phyloP scores from a whole-genome alignment of 2,329 filamentous ascomycete genomes.

The Claviceps sp. region DNA sequence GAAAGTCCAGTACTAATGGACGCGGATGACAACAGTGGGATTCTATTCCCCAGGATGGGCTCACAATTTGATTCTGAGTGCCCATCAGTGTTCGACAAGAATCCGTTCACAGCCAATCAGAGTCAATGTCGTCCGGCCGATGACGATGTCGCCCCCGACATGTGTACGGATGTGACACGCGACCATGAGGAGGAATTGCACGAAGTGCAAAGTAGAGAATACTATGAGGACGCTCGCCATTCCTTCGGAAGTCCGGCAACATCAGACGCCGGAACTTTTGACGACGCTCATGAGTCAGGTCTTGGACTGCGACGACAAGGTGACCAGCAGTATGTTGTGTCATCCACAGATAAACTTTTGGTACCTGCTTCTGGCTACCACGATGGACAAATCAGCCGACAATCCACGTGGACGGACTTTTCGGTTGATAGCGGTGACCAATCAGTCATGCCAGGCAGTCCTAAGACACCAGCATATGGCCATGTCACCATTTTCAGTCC shows the following conservation, averaged over 20 bases:
- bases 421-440: constrained; percentile 39
- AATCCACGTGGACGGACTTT: constrained; percentile 48
- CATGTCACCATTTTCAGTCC: constrained; percentile 20
- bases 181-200: constrained; percentile 15
- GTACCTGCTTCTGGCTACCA: constrained; percentile 31
- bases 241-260: constrained; percentile 25
- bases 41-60: constrained; percentile 23
- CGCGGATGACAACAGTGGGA: constrained; percentile 9
- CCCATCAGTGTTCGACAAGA: constrained; percentile 21
- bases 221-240: constrained; percentile 15
- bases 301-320: constrained; percentile 12
- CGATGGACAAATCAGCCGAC: constrained; percentile 37
- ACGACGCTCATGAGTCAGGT: constrained; percentile 15
- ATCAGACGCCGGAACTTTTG: constrained; percentile 18
- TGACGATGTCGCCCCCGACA: constrained; percentile 22
- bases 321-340: constrained; percentile 13
- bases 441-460: constrained; percentile 16
- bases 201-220: constrained; percentile 16
- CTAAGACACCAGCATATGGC: constrained; percentile 16
- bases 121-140: constrained; percentile 11
- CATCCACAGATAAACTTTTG: constrained; percentile 30
- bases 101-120: constrained; percentile 12
- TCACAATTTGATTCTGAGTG: constrained; percentile 26
- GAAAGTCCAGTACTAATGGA: constrained; percentile 8
- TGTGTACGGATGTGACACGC: constrained; percentile 23